Conservation (phyloP, 768 basidiomycete genomes). For the Lactarius sp. region DNA sequence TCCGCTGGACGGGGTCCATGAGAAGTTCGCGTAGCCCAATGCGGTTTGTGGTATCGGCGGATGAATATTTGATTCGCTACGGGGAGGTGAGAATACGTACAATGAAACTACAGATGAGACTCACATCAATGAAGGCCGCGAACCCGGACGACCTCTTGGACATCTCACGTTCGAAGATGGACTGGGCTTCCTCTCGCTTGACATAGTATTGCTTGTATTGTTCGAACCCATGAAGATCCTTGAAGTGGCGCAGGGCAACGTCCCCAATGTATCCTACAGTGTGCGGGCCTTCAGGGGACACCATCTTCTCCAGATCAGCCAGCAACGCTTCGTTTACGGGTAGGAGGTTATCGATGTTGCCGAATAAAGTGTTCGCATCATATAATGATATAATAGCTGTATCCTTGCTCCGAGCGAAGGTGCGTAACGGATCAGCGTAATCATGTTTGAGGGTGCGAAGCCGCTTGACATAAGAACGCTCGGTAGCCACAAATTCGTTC, state of each 20-base stretch:
- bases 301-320: conserved; percentile 74
- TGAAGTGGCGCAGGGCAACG: conserved; percentile 83
- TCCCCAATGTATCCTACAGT: conserved; percentile 71
- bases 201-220: conserved; percentile 88
- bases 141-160: conserved; percentile 79
- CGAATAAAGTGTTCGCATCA: conserved; percentile 90
- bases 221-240: conserved; percentile 78
- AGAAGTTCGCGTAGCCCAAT: conserved; percentile 86
- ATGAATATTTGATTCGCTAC: conserved; percentile 86
- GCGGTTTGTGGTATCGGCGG: conserved; percentile 67
- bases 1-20: conserved; percentile 95
- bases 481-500: conserved; percentile 84
- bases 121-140: conserved; percentile 80
- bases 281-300: conserved; percentile 51
- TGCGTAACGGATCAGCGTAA: conserved; percentile 88
- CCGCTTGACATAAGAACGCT: conserved; percentile 82
- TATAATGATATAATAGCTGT: conserved; percentile 85
- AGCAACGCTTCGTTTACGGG: conserved; percentile 89
- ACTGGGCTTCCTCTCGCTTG: conserved; percentile 89
- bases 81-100: not conserved
- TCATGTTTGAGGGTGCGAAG: conserved; percentile 77
- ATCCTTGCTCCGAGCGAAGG: conserved; percentile 77
- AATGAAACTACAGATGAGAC: conserved; percentile 28
- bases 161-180: conserved; percentile 79
- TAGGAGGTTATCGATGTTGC: conserved; percentile 86